A percentile compares a stretch with the other conserved stretches of the same genome.
Conservation (phyloP, 257 asterid species). For the Nyctanthes arbortristis region DNA sequence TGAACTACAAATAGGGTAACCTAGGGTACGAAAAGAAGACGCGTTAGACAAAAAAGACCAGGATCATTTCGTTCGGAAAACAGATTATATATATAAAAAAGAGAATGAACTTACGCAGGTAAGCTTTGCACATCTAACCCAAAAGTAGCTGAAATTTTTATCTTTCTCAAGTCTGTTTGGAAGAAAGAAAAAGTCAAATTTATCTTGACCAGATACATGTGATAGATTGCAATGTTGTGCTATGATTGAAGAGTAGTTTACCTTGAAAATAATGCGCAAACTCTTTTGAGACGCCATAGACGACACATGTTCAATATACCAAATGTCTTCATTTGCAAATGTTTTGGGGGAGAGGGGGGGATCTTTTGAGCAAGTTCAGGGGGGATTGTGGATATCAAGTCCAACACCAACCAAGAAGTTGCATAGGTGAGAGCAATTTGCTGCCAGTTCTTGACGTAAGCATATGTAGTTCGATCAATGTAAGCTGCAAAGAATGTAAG, state of each 20-base stretch:
- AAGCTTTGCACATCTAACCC: slow-evolving; percentile 87
- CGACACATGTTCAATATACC: slow-evolving; percentile 87
- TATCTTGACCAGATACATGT: not conserved
- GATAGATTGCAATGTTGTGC: not conserved
- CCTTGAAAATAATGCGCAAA: slow-evolving; percentile 83
- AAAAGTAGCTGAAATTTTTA: slow-evolving; percentile 81
- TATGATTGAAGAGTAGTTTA: slow-evolving; percentile 22
- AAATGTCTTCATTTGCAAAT: slow-evolving; percentile 51
- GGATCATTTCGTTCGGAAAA: not conserved
- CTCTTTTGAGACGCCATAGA: slow-evolving; percentile 90
- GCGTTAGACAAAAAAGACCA: not conserved
- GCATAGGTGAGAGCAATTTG: slow-evolving; percentile 62
- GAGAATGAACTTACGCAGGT: slow-evolving; percentile 63
- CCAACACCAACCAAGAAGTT: slow-evolving; percentile 60
- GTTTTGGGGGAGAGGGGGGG: slow-evolving; percentile 57
- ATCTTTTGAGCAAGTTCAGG: slow-evolving; percentile 69
- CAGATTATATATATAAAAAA: not conserved
- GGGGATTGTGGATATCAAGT: slow-evolving; percentile 75
- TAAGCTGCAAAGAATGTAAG: slow-evolving; percentile 89
- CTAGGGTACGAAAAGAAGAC: slow-evolving; percentile 32
- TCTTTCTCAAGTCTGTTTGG: slow-evolving; percentile 82
- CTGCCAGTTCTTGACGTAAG: slow-evolving; percentile 59
- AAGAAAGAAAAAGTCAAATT: slow-evolving; percentile 12
- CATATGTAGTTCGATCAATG: slow-evolving; percentile 60
- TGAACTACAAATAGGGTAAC: slow-evolving; percentile 96